Evolutionary conservation across 2,329 filamentous ascomycete species (phyloP).

Genomic region (Sporothrix schenckii): DNA sequence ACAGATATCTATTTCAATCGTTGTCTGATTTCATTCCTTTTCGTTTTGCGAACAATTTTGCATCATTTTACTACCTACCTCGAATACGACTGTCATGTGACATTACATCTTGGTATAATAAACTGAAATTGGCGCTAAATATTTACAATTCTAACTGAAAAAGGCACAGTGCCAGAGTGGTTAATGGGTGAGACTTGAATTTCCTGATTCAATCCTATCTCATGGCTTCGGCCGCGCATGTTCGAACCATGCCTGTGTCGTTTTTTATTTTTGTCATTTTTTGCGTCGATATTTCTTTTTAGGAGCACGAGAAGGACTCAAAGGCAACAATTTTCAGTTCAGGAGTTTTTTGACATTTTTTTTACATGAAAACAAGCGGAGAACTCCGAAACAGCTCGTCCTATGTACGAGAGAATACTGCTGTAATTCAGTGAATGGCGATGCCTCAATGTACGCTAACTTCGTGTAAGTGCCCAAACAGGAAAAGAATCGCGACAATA

Average conservation of each 20-base stretch:
- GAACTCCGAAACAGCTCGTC: no score
- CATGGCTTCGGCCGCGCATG: slow-evolving; percentile 38
- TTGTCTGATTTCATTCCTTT: background rate
- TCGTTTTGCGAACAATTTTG: background rate
- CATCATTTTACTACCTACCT: no score
- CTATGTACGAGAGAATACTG: no score
- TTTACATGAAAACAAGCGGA: no score
- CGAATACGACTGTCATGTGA: slow-evolving; percentile 21
- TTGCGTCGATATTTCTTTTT: background rate
- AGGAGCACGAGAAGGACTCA: no score
- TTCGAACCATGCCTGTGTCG: slow-evolving; percentile 38
- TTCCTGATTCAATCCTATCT: slow-evolving; percentile 34
- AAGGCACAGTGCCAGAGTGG: slow-evolving; percentile 37
- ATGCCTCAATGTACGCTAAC: background rate
- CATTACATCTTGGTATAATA: background rate
- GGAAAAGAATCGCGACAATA: slow-evolving; percentile 1
- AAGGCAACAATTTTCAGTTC: no score
- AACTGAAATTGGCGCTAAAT: background rate
- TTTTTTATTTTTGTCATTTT: slow-evolving; percentile 27
- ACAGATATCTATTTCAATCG: background rate
- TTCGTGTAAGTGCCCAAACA: slow-evolving; percentile 19
- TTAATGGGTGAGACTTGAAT: slow-evolving; percentile 39
- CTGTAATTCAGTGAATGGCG: no score
- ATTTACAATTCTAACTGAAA: slow-evolving; percentile 19
- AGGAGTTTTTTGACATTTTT: no score